A percentile compares a stretch with the other conserved stretches of the same genome.
phyloP scores from a whole-genome alignment of 306 rosid species.

The Castanopsis chinensis region DNA sequence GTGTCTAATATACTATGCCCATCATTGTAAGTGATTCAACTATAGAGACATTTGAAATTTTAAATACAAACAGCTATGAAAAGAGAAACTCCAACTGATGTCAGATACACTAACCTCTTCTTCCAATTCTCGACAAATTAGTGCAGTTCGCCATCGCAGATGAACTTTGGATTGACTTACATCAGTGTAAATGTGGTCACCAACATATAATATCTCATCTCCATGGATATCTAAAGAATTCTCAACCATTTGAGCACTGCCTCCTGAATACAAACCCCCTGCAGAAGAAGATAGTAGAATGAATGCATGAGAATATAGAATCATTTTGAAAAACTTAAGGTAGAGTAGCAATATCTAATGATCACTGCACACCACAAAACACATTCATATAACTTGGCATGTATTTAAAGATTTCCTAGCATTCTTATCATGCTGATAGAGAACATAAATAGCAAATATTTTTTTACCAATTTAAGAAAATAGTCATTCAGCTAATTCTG shows the following conservation, averaged over 20 bases:
- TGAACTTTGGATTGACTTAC: conserved; percentile 97
- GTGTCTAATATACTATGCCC: neutral
- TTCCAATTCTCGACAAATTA: conserved; percentile 91
- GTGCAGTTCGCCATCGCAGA: conserved; percentile 95
- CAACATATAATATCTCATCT: conserved; percentile 94
- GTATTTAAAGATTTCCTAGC: neutral
- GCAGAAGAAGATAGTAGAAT: conserved; percentile 26
- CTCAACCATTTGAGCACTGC: conserved; percentile 96
- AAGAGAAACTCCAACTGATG: neutral
- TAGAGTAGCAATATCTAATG: neutral
- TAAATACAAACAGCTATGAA: conserved; percentile 1
- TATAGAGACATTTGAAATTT: conserved; percentile 3
- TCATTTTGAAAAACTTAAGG: neutral
- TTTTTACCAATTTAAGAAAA: too few species aligned
- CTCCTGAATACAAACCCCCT: conserved; percentile 98
- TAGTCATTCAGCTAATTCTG: too few species aligned
- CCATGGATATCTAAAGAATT: conserved; percentile 80
- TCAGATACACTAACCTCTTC: conserved; percentile 67
- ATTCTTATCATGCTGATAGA: neutral
- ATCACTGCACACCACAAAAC: neutral
- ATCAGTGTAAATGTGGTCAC: conserved; percentile 97
- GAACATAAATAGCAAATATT: neutral
- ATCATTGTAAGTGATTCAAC: neutral
- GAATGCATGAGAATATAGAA: conserved; percentile 1
- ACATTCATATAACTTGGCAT: neutral